These are phyloP conservation scores for Pythium insidiosum DNA, from an alignment of 352 stramenopile species.

Conservation along the genomic window DNA sequence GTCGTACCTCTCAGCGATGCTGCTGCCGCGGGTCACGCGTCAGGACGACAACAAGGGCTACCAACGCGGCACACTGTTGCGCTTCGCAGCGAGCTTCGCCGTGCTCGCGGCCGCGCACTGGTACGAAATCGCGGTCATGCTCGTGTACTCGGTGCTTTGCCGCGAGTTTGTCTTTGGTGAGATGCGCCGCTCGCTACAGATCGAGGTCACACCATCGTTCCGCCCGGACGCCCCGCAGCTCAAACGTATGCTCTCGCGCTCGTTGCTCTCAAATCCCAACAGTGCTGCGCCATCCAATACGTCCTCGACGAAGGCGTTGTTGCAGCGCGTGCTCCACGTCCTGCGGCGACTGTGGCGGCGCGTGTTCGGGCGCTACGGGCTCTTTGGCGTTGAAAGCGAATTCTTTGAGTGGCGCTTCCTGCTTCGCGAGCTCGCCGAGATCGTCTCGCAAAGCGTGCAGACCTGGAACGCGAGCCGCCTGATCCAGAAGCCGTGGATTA, in stretches of 20 bases:
- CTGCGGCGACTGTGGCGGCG: no score
- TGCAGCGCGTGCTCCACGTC: no score
- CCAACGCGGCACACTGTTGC: no score
- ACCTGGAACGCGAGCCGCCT: slow-evolving; percentile 25
- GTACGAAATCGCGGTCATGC: neutral
- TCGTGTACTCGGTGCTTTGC: neutral
- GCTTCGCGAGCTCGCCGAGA: slow-evolving; percentile 22
- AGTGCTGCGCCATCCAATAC: no score
- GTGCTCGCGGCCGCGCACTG: neutral
- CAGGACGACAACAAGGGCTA: no score
- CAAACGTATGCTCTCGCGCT: no score
- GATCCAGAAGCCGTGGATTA: slow-evolving; percentile 4
- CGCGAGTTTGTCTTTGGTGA: neutral
- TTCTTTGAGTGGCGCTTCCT: slow-evolving; percentile 20
- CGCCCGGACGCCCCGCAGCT: no score
- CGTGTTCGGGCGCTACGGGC: neutral
- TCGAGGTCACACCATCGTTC: no score
- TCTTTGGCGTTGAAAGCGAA: slow-evolving; percentile 18
- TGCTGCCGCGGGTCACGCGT: neutral
- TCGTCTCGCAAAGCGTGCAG: slow-evolving; percentile 24
- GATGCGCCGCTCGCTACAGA: no score
- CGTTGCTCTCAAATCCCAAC: no score
- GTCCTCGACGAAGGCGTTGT: no score
- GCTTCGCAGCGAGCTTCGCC: neutral
- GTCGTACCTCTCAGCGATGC: neutral